Evolutionary conservation across 345 rosid species (phyloP), one percentile per base, ranked within the genome.

Genomic region (Citrus maxima): DNA sequence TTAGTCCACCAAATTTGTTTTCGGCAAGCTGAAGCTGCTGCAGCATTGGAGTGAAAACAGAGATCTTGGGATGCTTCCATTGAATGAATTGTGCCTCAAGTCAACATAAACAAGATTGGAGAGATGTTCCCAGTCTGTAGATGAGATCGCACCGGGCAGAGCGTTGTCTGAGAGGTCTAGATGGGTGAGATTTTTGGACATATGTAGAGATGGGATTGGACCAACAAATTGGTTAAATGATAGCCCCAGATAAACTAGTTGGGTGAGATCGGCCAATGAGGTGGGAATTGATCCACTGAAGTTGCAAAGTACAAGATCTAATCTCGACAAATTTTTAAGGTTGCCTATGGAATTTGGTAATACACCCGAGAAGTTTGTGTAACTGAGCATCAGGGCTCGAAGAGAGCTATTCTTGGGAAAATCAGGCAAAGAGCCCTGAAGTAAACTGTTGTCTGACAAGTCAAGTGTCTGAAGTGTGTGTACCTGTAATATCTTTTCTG

Each of bases 11-110:
- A 69, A 90, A 73, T 61, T 74, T 73, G 78, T 88, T 88, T 70
- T 21, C 8, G 1, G 75, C 37, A 3, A 86, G 85, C 1, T 18
- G 12, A 27, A 84, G 62, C 58, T 55, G 56, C 66, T 67, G 81
- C 67, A 84, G 4, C 2, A 37, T 68, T 27, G 79, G 83, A 22
- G 73, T n/a, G 7, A 0, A 0, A 88, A 77, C 35, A 86, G 60
- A 73, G 80, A 77, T 0, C 73, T 0, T 4, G 84, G 89, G 3
- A 91, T 83, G 30, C 34, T 77, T 13, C 89, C 94, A 32, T 3
- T 61, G 0, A 89, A 73, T 1, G 18, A 28, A 42, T 91, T 91
- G 10, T 28, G 0, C 3, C 74, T 54, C 19, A 86, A 65, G 82
- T 83, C 84, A 14, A 89, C 3, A 49, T 82, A 40, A 60, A 68